Base-by-base conservation (phyloP, 2,329 filamentous ascomycete species). In the Immersiporthe knoxdaviesiana region DNA sequence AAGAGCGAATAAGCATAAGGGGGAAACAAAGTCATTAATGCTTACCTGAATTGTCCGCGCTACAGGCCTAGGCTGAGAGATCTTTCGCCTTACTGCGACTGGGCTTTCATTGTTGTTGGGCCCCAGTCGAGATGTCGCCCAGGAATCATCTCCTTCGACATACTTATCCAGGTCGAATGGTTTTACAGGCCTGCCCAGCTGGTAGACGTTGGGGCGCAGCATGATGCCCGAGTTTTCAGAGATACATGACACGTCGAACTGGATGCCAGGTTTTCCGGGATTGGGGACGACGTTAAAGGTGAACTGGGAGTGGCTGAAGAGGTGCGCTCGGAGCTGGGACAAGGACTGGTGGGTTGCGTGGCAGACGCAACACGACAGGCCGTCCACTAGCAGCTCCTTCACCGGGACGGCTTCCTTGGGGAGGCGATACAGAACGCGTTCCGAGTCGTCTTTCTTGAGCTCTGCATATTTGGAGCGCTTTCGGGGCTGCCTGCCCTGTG, bases 281-380 rank as follows among this genome's bases (percentile, higher is more conserved):
- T 79, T 77, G 50, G 78, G 73, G 11, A 81, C 78, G 73, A 83
- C 83, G 21, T 80, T 77, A 69, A 79, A 83, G 27, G 75, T 75
- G 72, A 84, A 86, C 58, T 83, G 79, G 4, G 80, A 74, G 72
- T 88, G 86, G 52, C 75, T 78, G 61, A 80, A 75, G n/a, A 88
- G 75, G 72, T 89, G 87, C 39, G 80, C 75, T 67, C 82, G 80
- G 69, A 89, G 77, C 71, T 84, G 80, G n/a, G 76, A 74, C 70
- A 88, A 78, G 10, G 83, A 82, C 32, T 82, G 77, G 70, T 87
- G 83, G 30, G 79, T 76, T 2, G 79, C 80, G 37, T 82, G 83
- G 73, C 87, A 89, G 37, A 82, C 76, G 65, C 87, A 78, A 75
- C 87, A 89, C 60, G 81, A 78, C 72, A 82, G 86, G 39, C 78